A percentile compares a stretch with the other conserved stretches of the same genome.
Evolutionary conservation across 345 rosid species (phyloP).

Genomic region (Stellera chamaejasme): DNA sequence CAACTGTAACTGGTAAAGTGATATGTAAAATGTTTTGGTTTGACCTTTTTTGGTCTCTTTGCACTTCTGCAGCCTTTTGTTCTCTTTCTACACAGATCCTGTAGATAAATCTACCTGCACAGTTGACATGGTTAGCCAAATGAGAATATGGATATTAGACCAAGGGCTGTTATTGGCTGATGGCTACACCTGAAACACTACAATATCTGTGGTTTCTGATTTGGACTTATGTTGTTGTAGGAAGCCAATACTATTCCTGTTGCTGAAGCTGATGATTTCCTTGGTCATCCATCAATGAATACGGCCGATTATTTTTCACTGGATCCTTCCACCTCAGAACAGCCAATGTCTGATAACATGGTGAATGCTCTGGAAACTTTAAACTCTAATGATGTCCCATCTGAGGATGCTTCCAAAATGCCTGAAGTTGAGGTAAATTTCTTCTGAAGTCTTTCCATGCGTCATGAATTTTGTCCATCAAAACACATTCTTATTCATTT

Average conservation of each 20-base stretch:
- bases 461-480: constrained; percentile 2
- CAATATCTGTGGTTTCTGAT: constrained; percentile 9
- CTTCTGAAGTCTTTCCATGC: background rate
- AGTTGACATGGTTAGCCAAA: constrained; percentile 12
- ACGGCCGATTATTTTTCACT: constrained; percentile 17
- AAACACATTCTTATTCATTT: background rate
- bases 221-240: constrained; percentile 17
- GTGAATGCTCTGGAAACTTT: constrained; percentile 15
- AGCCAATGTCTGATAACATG: constrained; percentile 18
- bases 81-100: no score
- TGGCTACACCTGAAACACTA: background rate
- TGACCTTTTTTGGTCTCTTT: background rate
- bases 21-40: background rate
- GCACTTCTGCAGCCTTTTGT: background rate
- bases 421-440: constrained; percentile 31
- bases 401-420: constrained; percentile 21
- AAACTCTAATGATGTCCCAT: constrained; percentile 11
- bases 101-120: constrained; percentile 5
- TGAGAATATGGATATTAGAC: constrained; percentile 15
- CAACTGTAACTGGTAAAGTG: constrained; percentile 12
- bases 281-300: constrained; percentile 27
- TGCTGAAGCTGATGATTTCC: constrained; percentile 29
- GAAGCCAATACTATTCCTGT: constrained; percentile 27
- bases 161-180: constrained; percentile 24
- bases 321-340: constrained; percentile 21